Conservation (phyloP, 192 early-diverging fungal species). For the Coemansia asiatica region DNA sequence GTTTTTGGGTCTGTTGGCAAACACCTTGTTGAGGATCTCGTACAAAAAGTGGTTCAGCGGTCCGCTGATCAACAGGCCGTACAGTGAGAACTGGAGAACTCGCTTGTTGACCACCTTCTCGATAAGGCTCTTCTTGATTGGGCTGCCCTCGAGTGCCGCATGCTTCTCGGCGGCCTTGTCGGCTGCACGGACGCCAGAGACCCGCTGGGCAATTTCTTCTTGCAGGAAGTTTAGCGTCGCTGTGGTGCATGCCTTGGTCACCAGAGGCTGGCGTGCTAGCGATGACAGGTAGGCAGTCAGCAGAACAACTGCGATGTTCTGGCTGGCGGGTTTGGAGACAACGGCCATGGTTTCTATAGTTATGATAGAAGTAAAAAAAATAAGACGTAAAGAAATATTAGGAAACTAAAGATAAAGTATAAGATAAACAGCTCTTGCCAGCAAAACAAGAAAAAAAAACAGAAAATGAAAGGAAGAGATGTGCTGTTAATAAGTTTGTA, state of each 20-base stretch:
- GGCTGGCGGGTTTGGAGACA: conserved; percentile 44
- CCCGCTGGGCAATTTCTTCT: conserved; percentile 70
- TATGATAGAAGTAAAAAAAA: background rate
- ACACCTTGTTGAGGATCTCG: conserved; percentile 70
- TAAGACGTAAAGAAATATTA: background rate
- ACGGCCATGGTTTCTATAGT: conserved; percentile 35
- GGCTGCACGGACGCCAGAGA: conserved; percentile 58
- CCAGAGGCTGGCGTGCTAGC: conserved; percentile 66
- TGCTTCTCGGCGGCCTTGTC: conserved; percentile 47
- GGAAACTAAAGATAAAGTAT: background rate
- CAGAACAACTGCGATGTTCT: conserved; percentile 48
- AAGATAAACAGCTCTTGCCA: background rate
- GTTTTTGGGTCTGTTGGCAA: conserved; percentile 66
- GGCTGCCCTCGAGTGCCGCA: conserved; percentile 36
- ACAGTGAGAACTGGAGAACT: conserved; percentile 78
- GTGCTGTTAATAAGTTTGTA: background rate
- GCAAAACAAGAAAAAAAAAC: background rate
- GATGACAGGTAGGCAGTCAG: conserved; percentile 63
- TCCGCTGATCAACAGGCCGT: conserved; percentile 78
- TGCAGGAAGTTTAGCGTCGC: conserved; percentile 75
- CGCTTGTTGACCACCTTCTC: conserved; percentile 59
- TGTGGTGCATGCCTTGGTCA: conserved; percentile 79
- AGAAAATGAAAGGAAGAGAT: background rate
- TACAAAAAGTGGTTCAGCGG: conserved; percentile 83
- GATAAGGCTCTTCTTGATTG: conserved; percentile 19